Evolutionary conservation across 1,284 basidiomycete genomes (phyloP).

Genomic region (Phellinidium pouzarii): DNA sequence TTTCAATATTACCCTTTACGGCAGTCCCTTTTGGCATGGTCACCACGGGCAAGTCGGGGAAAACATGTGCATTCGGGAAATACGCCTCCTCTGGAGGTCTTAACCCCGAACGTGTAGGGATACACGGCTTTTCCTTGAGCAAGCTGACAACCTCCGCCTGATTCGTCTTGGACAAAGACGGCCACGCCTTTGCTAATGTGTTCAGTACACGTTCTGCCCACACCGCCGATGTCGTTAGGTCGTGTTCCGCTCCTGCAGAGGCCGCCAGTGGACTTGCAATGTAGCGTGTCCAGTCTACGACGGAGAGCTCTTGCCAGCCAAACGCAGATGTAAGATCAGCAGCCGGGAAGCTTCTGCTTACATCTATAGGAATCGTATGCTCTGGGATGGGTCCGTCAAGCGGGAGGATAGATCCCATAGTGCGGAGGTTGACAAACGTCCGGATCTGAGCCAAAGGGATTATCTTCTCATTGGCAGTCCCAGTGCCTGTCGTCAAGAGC

Average conservation of each 20-base stretch:
- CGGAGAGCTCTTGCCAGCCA: constrained; percentile 76
- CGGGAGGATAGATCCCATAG: constrained; percentile 58
- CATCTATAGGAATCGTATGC: constrained; percentile 65
- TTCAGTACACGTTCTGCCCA: constrained; percentile 83
- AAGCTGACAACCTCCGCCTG: constrained; percentile 53
- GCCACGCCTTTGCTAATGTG: constrained; percentile 74
- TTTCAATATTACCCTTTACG: constrained; percentile 75
- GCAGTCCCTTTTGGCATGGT: constrained; percentile 44
- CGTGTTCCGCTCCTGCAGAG: constrained; percentile 41
- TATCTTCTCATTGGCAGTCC: constrained; percentile 42
- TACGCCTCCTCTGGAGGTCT: constrained; percentile 76
- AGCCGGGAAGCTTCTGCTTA: constrained; percentile 61
- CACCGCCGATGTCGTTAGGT: constrained; percentile 60
- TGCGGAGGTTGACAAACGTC: constrained; percentile 70
- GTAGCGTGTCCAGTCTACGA: constrained; percentile 74
- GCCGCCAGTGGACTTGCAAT: constrained; percentile 44
- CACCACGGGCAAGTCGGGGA: constrained; percentile 83
- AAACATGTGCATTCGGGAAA: constrained; percentile 83
- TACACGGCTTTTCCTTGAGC: constrained; percentile 63
- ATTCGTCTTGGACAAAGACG: constrained; percentile 51
- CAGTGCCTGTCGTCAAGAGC: constrained; percentile 45
- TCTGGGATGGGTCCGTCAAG: constrained; percentile 78
- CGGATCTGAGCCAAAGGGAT: constrained; percentile 65
- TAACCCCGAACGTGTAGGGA: constrained; percentile 83
- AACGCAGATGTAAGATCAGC: constrained; percentile 56